phyloP scores from a whole-genome alignment of 2,329 filamentous ascomycete species.

The Penicillium sp. region DNA sequence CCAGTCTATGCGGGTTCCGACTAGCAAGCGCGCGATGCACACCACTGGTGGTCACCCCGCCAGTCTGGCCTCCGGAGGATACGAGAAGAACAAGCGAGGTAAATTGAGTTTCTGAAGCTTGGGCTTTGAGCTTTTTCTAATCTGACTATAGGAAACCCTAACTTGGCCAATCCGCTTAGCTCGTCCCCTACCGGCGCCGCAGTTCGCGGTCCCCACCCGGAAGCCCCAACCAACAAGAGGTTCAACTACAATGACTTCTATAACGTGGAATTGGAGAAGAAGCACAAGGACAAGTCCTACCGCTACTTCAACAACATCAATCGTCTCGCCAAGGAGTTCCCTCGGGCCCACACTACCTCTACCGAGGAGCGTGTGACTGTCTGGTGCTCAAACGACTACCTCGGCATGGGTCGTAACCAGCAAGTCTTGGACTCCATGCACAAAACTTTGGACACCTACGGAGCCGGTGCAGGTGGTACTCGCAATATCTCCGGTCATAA shows the following conservation, averaged over 20 bases:
- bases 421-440: constrained; percentile 90
- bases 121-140: constrained; percentile 14
- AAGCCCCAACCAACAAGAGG: constrained; percentile 54
- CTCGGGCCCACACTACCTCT: constrained; percentile 84
- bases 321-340: constrained; percentile 92
- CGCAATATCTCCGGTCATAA: constrained; percentile 98
- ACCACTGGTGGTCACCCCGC: constrained; percentile 77
- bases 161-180: constrained; percentile 26
- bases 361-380: constrained; percentile 87
- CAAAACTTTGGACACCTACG: constrained; percentile 89
- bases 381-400: constrained; percentile 99
- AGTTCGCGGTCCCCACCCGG: constrained; percentile 47
- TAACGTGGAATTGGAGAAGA: constrained; percentile 85
- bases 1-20: constrained; percentile 51
- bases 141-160: constrained; percentile 25
- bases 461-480: constrained; percentile 90
- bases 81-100: constrained; percentile 54
- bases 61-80: constrained; percentile 63
- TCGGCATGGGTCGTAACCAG: constrained; percentile 93
- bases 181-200: constrained; percentile 23
- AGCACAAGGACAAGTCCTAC: constrained; percentile 99
- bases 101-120: constrained; percentile 20
- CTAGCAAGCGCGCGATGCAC: constrained; percentile 73
- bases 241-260: constrained; percentile 96
- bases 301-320: constrained; percentile 99